Evolutionary conservation across 345 rosid species (phyloP).

Genomic region (Psidium guajava): DNA sequence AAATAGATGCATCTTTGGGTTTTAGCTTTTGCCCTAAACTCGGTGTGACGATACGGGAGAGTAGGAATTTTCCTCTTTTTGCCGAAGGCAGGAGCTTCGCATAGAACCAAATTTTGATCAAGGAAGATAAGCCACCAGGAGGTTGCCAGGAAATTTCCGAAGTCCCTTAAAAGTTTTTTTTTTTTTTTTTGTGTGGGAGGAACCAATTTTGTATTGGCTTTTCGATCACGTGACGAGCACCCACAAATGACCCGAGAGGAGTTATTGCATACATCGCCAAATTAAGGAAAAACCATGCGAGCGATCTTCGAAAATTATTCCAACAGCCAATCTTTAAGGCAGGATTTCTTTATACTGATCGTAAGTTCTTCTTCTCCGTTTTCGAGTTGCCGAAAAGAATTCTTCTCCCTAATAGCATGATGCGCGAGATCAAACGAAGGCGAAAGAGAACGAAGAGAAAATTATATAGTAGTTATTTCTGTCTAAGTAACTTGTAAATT

Average conservation of each 20-base stretch:
- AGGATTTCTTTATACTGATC: neutral
- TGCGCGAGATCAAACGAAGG: no score
- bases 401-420: neutral
- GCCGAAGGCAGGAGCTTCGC: neutral
- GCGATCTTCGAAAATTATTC: neutral
- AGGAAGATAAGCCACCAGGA: neutral
- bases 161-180: neutral
- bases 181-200: no score
- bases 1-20: neutral
- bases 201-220: no score
- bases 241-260: neutral
- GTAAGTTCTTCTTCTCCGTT: rapidly evolving
- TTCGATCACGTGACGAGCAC: neutral
- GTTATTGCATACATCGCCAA: neutral
- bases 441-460: no score
- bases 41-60: neutral
- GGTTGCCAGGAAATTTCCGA: neutral
- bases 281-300: neutral
- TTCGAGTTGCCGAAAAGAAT: neutral
- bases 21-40: neutral
- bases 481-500: no score
- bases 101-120: neutral
- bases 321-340: neutral
- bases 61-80: neutral
- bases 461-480: no score